Evolutionary conservation across 495 filamentous ascomycete genomes (phyloP).

Genomic region (Apiosordaria backusii): DNA sequence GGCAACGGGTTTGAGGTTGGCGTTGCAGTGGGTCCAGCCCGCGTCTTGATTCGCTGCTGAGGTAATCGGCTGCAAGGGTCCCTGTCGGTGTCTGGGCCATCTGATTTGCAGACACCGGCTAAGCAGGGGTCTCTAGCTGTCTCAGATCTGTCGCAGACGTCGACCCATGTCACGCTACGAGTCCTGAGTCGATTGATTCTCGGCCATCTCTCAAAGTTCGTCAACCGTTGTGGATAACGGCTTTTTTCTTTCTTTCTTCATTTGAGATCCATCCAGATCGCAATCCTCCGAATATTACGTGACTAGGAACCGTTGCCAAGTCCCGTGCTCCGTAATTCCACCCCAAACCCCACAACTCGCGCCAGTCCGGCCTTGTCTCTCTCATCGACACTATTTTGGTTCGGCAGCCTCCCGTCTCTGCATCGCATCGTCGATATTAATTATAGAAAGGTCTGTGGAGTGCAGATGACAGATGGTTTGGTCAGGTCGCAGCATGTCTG

Average conservation of each 20-base stretch:
- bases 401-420: background rate
- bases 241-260: slow-evolving; percentile 15
- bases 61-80: slow-evolving; percentile 29
- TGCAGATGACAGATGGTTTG: slow-evolving; percentile 5
- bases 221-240: background rate
- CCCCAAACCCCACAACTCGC: background rate
- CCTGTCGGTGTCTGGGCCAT: background rate
- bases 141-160: slow-evolving; percentile 38
- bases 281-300: slow-evolving; percentile 13
- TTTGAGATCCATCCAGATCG: slow-evolving; percentile 22
- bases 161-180: slow-evolving; percentile 22
- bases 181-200: slow-evolving; percentile 12
- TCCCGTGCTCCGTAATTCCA: background rate
- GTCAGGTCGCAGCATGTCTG: slow-evolving; percentile 11
- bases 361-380: background rate
- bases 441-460: background rate
- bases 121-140: slow-evolving; percentile 28
- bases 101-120: slow-evolving; percentile 15
- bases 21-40: slow-evolving; percentile 21
- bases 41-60: slow-evolving; percentile 28
- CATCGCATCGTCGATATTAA: background rate
- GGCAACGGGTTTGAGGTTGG: slow-evolving; percentile 36
- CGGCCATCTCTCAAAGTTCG: background rate
- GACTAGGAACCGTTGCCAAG: background rate
- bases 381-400: slow-evolving; percentile 2